Conservation (phyloP, 345 rosid genomes). For the Populus davidiana region DNA sequence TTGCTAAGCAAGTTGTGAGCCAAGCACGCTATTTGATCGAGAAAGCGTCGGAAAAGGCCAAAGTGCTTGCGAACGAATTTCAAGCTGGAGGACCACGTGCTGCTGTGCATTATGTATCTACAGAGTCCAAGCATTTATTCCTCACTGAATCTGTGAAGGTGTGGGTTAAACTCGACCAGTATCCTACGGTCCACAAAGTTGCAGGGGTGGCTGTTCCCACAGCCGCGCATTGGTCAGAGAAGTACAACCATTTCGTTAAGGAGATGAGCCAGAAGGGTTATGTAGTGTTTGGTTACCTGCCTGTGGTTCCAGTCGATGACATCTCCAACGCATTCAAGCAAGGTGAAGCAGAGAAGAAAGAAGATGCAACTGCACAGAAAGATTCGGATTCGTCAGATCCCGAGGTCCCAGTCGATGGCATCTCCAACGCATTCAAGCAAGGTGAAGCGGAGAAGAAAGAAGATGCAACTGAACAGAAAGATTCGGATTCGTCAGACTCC, state of each 20-base stretch:
- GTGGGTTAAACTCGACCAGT: conserved; percentile 50
- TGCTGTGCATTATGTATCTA: conserved; percentile 44
- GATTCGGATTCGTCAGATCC: conserved; percentile 47
- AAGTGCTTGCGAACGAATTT: conserved; percentile 48
- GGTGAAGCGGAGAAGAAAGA: conserved; percentile 35
- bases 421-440: conserved; percentile 51
- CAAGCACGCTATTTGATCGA: conserved; percentile 38
- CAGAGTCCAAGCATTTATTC: conserved; percentile 52
- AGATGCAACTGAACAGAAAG: conserved; percentile 18
- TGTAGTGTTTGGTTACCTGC: conserved; percentile 46
- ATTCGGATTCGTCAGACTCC: conserved; percentile 45
- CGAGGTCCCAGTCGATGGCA: conserved; percentile 15
- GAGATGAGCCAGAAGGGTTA: conserved; percentile 60
- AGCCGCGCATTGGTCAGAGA: conserved; percentile 48
- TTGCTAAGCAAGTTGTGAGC: conserved; percentile 50
- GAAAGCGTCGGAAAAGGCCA: conserved; percentile 45
- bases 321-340: conserved; percentile 52
- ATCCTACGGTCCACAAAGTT: conserved; percentile 45
- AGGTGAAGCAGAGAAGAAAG: conserved; percentile 35
- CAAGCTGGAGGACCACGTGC: conserved; percentile 57
- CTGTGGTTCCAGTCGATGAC: conserved; percentile 68
- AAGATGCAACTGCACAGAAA: conserved; percentile 13
- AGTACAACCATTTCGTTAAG: conserved; percentile 48
- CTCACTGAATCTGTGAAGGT: conserved; percentile 50
- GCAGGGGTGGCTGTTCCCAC: conserved; percentile 51